Percentiles rank a stretch among this genome's conserved stretches.
Conservation (phyloP, 2,329 filamentous ascomycete species). For the Alternaria novae-zelandiae region DNA sequence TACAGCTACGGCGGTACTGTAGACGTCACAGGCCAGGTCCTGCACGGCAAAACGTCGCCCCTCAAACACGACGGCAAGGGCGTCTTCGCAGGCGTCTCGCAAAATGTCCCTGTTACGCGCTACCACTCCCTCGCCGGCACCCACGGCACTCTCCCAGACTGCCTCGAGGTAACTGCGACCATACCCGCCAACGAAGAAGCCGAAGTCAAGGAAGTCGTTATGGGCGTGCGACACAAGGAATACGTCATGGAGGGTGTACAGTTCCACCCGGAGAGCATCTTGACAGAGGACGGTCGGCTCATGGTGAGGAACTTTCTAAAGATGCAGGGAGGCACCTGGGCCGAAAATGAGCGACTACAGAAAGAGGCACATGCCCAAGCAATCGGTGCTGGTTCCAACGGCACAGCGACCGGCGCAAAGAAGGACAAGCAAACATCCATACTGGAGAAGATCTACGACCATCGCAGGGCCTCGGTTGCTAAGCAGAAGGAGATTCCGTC, state of each 20-base stretch:
- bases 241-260: conserved; percentile 94
- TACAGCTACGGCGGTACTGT: conserved; percentile 92
- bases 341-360: conserved; percentile 69
- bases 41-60: conserved; percentile 95
- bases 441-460: conserved; percentile 86
- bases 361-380: conserved; percentile 44
- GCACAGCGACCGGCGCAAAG: conserved; percentile 27
- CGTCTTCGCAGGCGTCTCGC: conserved; percentile 82
- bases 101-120: conserved; percentile 85
- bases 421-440: conserved; percentile 78
- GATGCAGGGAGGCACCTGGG: conserved; percentile 91
- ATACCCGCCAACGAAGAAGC: conserved; percentile 73
- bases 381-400: conserved; percentile 41
- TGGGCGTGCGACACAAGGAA: conserved; percentile 94
- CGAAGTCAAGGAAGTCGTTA: conserved; percentile 84
- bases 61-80: conserved; percentile 89
- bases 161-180: conserved; percentile 90
- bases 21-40: conserved; percentile 89
- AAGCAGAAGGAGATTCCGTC: conserved; percentile 86
- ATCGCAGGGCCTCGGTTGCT: conserved; percentile 75
- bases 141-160: conserved; percentile 82
- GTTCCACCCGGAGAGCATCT: conserved; percentile 96
- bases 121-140: conserved; percentile 97
- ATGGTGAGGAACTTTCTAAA: conserved; percentile 94
- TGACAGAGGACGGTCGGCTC: conserved; percentile 83